phyloP scores from a whole-genome alignment of 169 alveolate genomes.

The Cyclospora cayetanensis region DNA sequence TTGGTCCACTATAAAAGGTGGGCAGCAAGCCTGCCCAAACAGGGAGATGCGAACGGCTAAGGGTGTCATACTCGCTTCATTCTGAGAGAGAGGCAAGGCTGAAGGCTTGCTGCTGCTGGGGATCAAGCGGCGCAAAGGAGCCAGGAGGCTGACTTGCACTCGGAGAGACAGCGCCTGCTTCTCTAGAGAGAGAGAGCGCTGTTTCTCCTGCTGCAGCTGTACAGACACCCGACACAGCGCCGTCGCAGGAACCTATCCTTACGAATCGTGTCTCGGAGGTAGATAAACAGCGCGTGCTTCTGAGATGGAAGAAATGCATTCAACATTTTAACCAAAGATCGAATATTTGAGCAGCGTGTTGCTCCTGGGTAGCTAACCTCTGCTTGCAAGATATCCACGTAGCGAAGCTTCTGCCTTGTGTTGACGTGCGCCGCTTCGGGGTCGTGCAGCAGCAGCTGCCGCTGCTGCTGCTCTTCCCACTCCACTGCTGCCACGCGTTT shows the following conservation, averaged over 20 bases:
- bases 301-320: background rate
- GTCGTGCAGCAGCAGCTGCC: slow-evolving; percentile 10
- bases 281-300: background rate
- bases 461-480: slow-evolving; percentile 54
- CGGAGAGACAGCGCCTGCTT: slow-evolving; percentile 7
- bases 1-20: no score
- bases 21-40: no score
- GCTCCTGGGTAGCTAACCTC: background rate
- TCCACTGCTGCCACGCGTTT: slow-evolving; percentile 11
- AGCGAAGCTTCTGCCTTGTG: slow-evolving; percentile 23
- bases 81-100: background rate
- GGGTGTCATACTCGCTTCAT: no score
- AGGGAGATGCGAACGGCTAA: no score
- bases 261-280: background rate
- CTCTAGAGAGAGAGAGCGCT: background rate
- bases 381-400: background rate
- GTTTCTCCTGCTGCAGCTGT: slow-evolving; percentile 26
- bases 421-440: background rate
- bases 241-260: background rate
- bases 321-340: background rate
- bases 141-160: background rate
- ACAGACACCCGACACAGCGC: background rate
- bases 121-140: background rate
- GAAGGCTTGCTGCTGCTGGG: background rate
- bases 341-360: no score